Evolutionary conservation across 208 protist species (phyloP), one percentile per base, ranked within the genome.

Genomic region (Leishmania martiniquensis): DNA sequence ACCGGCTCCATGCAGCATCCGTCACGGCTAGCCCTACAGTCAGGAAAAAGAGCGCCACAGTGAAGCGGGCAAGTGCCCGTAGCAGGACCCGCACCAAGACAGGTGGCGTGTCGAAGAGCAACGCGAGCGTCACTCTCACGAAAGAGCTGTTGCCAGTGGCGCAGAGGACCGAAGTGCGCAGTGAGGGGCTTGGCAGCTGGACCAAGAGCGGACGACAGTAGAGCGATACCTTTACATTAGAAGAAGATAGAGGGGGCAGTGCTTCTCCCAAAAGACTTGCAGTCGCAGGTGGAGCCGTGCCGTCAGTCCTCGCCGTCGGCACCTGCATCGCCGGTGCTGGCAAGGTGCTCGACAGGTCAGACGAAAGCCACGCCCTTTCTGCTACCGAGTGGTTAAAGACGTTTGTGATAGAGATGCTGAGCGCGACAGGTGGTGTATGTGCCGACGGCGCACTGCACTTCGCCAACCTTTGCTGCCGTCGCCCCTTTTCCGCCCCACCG

Each of bases 141-240:
- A 45, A 2, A 0, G 55, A 12, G 42, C 52, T 45, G 59, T 74
- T 15, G 4, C 55, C 68, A 22, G 52, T 68, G 2, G 76, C 68
- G 17, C 44, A 49, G 55, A 80, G 76, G 57, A 72, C 1, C 4
- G 55, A 44, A 20, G 68, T 37, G 76, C 57, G 57, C 3, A 81
- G 71, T 4, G 77, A 54, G 9, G 70, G 77, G 1, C 34, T 59
- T 3, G 77, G 70, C 68, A 81, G 60, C 32, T 76, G 77, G 2
- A 81, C 62, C 34, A 81, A 70, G 49, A 81, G 37, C 49, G 77
- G 77, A 34, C 77, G 69, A 39, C 77, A 81, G 51, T 81, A 81
- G 20, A 81, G 77, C 20, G 77, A 60, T 17, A 81, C 77, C 37
- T 68, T 29, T n/a, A 81, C 32, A 12, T 51, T 1, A 17, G 51